These are phyloP conservation scores for Cordyceps javanica DNA, from an alignment of 2,329 filamentous ascomycete species.

Conservation along the genomic window DNA sequence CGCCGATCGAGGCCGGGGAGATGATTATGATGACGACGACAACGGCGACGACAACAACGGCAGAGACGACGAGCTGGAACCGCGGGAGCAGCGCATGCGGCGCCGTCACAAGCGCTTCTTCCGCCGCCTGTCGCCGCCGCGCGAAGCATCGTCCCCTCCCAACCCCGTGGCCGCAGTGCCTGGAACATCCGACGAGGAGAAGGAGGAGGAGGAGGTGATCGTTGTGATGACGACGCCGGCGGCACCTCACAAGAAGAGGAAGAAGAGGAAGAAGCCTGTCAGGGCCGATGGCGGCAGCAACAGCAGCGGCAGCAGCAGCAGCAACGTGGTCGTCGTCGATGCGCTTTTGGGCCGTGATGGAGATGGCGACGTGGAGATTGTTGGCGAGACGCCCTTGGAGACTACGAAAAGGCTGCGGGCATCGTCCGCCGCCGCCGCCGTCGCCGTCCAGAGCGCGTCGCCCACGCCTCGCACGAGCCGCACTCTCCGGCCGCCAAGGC, in stretches of 20 bases:
- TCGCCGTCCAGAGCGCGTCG: no score
- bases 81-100: slow-evolving; percentile 28
- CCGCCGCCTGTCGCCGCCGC: neutral
- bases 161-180: no score
- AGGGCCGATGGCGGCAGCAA: neutral
- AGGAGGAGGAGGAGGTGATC: neutral
- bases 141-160: no score
- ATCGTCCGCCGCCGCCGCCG: slow-evolving; percentile 6
- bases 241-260: no score
- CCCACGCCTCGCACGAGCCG: no score
- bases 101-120: slow-evolving; percentile 25
- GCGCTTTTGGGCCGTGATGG: neutral
- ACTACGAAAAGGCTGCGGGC: neutral
- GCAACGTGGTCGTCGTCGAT: slow-evolving; percentile 1
- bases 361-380: neutral
- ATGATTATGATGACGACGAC: neutral
- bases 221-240: neutral
- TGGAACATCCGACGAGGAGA: no score
- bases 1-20: no score
- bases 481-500: neutral
- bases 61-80: slow-evolving; percentile 24
- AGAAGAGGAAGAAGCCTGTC: neutral
- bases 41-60: neutral
- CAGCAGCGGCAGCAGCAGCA: neutral
- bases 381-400: slow-evolving; percentile 9